A percentile compares a stretch with the other conserved stretches of the same genome.
These are phyloP conservation scores for Glutinoglossum americanum DNA, from an alignment of 495 filamentous ascomycete species.

Conservation along the genomic window DNA sequence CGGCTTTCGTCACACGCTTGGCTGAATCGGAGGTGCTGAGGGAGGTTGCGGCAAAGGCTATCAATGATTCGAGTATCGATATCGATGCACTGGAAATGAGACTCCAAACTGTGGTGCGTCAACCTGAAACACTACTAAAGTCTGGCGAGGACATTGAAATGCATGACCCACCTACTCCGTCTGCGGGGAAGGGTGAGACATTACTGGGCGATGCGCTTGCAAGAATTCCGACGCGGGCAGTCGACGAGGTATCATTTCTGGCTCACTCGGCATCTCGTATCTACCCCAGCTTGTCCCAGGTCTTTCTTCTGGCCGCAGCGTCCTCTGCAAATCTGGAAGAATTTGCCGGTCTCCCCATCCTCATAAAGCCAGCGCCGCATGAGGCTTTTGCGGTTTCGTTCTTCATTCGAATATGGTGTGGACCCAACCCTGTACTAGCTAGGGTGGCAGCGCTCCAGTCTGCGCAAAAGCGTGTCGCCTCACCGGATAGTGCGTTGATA, in stretches of 20 bases:
- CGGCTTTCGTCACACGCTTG: slow-evolving; percentile 38
- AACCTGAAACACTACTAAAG: slow-evolving; percentile 11
- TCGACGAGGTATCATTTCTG: slow-evolving; percentile 14
- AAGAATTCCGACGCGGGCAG: slow-evolving; percentile 16
- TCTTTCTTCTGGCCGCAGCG: slow-evolving; percentile 36
- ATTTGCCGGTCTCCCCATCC: slow-evolving; percentile 35
- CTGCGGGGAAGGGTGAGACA: slow-evolving; percentile 12
- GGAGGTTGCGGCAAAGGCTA: slow-evolving; percentile 31
- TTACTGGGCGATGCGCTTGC: slow-evolving; percentile 12
- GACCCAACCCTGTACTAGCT: slow-evolving; percentile 41
- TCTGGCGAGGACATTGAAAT: slow-evolving; percentile 30
- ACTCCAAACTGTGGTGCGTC: slow-evolving; percentile 41
- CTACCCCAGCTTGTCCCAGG: slow-evolving; percentile 34
- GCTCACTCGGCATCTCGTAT: slow-evolving; percentile 10
- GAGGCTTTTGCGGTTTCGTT: slow-evolving; percentile 55
- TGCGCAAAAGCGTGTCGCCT: not conserved
- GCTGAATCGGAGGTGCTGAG: slow-evolving; percentile 30
- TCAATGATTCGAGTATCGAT: slow-evolving; percentile 40
- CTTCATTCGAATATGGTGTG: slow-evolving; percentile 52
- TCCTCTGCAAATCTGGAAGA: slow-evolving; percentile 26
- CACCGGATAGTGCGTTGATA: not conserved
- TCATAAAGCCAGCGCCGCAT: slow-evolving; percentile 30
- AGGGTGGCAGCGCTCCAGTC: slow-evolving; percentile 39
- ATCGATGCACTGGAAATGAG: slow-evolving; percentile 47
- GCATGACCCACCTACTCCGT: slow-evolving; percentile 18